Conservation (phyloP, 208 protist species). For the Leishmania gerbilli region DNA sequence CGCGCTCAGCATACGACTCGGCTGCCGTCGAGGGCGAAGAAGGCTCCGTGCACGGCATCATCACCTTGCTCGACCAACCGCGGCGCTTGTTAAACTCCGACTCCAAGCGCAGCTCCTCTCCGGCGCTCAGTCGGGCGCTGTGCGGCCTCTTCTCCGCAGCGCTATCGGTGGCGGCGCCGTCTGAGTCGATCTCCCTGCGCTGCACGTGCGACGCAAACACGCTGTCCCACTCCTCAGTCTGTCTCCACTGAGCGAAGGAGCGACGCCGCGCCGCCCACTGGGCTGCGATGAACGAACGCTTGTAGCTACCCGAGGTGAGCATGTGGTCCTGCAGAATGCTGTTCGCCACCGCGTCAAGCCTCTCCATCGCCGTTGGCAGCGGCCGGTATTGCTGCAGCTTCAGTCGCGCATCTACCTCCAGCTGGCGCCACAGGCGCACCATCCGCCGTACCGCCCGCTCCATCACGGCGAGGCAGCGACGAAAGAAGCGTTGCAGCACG, state of each 20-base stretch:
- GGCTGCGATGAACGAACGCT: conserved; percentile 63
- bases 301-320: conserved; percentile 73
- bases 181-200: not conserved
- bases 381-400: conserved; percentile 62
- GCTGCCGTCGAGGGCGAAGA: not conserved
- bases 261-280: conserved; percentile 45
- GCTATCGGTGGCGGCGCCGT: too few relatives aligned
- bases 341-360: conserved; percentile 65
- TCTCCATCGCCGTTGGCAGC: conserved; percentile 45
- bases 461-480: conserved; percentile 54
- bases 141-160: not conserved
- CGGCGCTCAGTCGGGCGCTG: conserved; percentile 18
- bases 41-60: not conserved
- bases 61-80: not conserved
- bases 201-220: conserved; percentile 7
- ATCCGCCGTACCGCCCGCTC: conserved; percentile 63
- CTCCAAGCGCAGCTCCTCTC: conserved; percentile 20
- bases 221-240: conserved; percentile 38
- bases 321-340: conserved; percentile 84
- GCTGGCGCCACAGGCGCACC: conserved; percentile 55
- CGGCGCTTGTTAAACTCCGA: conserved; percentile 16
- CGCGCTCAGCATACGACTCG: conserved; percentile 1
- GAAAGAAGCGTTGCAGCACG: conserved; percentile 75
- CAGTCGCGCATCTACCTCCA: conserved; percentile 67
- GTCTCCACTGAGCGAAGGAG: conserved; percentile 45